Base-by-base conservation (phyloP, 768 basidiomycete species). In the Lenzites betulinus region DNA sequence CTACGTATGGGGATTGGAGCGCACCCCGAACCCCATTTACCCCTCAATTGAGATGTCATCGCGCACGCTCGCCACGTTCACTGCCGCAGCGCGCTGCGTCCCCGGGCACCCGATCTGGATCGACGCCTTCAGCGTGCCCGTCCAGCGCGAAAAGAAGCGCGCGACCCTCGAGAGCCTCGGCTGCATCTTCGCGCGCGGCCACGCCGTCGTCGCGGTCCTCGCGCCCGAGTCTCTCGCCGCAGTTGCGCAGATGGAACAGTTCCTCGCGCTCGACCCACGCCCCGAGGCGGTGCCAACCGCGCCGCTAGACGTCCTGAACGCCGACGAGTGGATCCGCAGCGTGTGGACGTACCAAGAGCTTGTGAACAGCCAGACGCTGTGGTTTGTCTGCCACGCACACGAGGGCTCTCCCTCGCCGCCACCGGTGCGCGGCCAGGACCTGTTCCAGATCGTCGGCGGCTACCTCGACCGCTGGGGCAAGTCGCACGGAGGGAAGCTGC, bases 331-430 rank as follows among this genome's bases (percentile, higher is more conserved):
- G 66, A 65, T 66, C 47, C 64, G 62, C 18, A 66, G 62, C 47
- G 63, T 66, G 15, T 65, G 65, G 64, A 65, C 65, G 33, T 64
- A 63, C 52, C 64, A 67, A 51, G 66, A 64, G 48, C 46, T 66
- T 26, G 62, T 60, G 7, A 67, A 69, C 48, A 52, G 60, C 46
- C 26, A 51, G 23, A 20, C 11, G 18, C 26, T 62, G 38, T 56
- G 46, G 51, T 60, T 65, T 54, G 53, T 59, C 33, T 33, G 54
- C 48, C n/a, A 41, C 9, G 39, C 39, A 9, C 48, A 22, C 4
- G 53, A 39, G 25, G 48, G 36, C 7, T 1, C 26, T 2, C 12
- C 39, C 18, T 12, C 39, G 7, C 22, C 30, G 7, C 18, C 50
- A 23, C 20, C 60, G 0, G 33, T 51, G 48, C 13, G 26, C 2